Percentiles rank a stretch among this genome's conserved stretches.
phyloP scores from a whole-genome alignment of 805 yeast genomes.

The Kluyveromyces siamensis region DNA sequence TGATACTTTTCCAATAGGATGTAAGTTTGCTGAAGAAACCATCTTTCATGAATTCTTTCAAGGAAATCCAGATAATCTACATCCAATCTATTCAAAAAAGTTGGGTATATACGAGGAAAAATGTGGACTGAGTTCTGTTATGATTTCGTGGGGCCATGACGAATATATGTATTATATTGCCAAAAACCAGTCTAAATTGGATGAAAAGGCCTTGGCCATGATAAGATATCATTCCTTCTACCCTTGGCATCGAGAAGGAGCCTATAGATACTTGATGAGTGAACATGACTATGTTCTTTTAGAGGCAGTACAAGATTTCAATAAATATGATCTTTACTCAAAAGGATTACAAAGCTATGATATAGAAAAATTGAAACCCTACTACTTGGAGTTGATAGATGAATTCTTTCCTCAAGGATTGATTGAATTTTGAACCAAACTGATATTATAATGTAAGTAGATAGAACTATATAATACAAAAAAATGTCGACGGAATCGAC shows the following conservation, averaged over 20 bases:
- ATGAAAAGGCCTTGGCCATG: conserved; percentile 63
- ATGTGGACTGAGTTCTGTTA: conserved; percentile 61
- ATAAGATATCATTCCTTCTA: conserved; percentile 67
- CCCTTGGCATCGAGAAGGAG: conserved; percentile 69
- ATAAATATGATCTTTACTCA: conserved; percentile 61
- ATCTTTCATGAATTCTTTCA: conserved; percentile 54
- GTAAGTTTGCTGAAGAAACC: conserved; percentile 49
- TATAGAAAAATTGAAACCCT: conserved; percentile 43
- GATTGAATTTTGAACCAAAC: conserved; percentile 40
- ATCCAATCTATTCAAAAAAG: conserved; percentile 57
- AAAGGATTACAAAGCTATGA: conserved; percentile 44
- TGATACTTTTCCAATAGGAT: conserved; percentile 70
- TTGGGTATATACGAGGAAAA: conserved; percentile 56
- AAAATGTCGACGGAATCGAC: conserved; percentile 3
- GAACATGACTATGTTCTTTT: conserved; percentile 52
- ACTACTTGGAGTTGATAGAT: conserved; percentile 54
- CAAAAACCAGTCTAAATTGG: conserved; percentile 51
- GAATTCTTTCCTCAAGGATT: conserved; percentile 53
- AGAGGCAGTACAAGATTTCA: conserved; percentile 55
- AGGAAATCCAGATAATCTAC: conserved; percentile 49
- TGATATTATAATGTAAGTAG: not conserved
- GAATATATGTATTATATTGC: conserved; percentile 71
- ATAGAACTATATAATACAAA: conserved; percentile 8
- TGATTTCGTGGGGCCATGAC: conserved; percentile 75
- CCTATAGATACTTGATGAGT: conserved; percentile 56